Evolutionary conservation across 345 rosid genomes (phyloP).

Genomic region (Eutrema japonicum): DNA sequence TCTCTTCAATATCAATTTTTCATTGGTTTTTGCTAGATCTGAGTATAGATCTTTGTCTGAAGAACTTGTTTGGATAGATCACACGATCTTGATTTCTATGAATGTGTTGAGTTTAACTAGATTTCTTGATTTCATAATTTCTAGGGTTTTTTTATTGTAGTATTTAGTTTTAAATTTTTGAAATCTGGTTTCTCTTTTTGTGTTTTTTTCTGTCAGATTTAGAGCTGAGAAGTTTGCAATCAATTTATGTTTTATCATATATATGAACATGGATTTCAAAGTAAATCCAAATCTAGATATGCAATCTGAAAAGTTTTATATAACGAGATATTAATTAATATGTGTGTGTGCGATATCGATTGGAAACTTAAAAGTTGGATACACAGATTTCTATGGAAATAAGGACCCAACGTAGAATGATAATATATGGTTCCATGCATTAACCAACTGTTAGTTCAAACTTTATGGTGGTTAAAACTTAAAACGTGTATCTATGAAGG

Average conservation of each 20-base stretch:
- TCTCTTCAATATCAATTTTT: not conserved
- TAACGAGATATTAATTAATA: conserved; percentile 9
- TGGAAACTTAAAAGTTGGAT: conserved; percentile 21
- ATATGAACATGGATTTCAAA: not conserved
- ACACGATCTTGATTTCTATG: conserved; percentile 28
- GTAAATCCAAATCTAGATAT: conserved; percentile 18
- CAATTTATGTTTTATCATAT: not conserved
- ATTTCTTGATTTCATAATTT: conserved; percentile 11
- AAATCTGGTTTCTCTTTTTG: conserved; percentile 22
- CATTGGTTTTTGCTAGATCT: conserved; percentile 22
- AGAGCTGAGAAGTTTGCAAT: conserved; percentile 14
- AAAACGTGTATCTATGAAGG: conserved; percentile 25
- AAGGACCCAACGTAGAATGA: conserved; percentile 46
- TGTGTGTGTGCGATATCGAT: conserved; percentile 9
- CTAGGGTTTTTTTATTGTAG: not conserved
- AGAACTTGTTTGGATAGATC: not conserved
- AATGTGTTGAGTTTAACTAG: not conserved
- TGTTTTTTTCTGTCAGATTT: not conserved
- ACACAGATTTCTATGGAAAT: conserved; percentile 42
- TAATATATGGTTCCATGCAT: conserved; percentile 44
- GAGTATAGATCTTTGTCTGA: conserved; percentile 26
- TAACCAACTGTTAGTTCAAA: conserved; percentile 41
- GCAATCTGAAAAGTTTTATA: conserved; percentile 21
- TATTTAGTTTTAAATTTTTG: not conserved
- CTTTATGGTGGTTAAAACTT: conserved; percentile 29